Percentiles rank a stretch among this genome's conserved stretches.
phyloP scores from a whole-genome alignment of 1,284 basidiomycete species.

The Cutaneotrichosporon arboriforme region DNA sequence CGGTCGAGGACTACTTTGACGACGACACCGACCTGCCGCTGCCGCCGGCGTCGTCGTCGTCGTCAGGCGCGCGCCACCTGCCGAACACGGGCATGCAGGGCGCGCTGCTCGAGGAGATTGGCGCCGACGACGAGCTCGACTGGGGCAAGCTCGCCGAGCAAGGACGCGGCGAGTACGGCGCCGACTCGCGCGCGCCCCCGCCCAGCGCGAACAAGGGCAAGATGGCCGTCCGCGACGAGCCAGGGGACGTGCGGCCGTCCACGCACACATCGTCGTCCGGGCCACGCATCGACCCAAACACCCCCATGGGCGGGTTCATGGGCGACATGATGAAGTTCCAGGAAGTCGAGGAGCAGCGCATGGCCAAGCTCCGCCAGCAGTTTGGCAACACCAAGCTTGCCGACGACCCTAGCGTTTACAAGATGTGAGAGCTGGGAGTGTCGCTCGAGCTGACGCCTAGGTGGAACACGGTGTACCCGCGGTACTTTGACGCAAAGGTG shows the following conservation, averaged over 20 bases:
- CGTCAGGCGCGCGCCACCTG: slow-evolving; percentile 59
- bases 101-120: slow-evolving; percentile 69
- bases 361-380: slow-evolving; percentile 42
- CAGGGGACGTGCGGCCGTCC: slow-evolving; percentile 15
- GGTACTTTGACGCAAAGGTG: slow-evolving; percentile 93
- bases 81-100: slow-evolving; percentile 63
- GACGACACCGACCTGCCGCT: slow-evolving; percentile 73
- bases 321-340: slow-evolving; percentile 48
- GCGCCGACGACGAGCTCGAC: slow-evolving; percentile 44
- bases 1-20: slow-evolving; percentile 59
- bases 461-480: slow-evolving; percentile 92
- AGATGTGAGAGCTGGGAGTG: slow-evolving; percentile 30
- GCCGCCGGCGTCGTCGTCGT: slow-evolving; percentile 23
- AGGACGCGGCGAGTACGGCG: slow-evolving; percentile 46
- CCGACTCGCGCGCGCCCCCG: slow-evolving; percentile 29
- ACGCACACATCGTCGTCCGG: neutral
- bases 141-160: slow-evolving; percentile 50
- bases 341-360: slow-evolving; percentile 43
- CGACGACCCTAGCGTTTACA: slow-evolving; percentile 41
- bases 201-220: slow-evolving; percentile 30
- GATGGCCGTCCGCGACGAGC: slow-evolving; percentile 25
- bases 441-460: slow-evolving; percentile 48
- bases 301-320: slow-evolving; percentile 50
- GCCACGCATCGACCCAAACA: slow-evolving; percentile 35
- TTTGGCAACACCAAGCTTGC: slow-evolving; percentile 36